A percentile compares a stretch with the other conserved stretches of the same genome.
Evolutionary conservation across 2,329 filamentous ascomycete genomes (phyloP).

Genomic region (Claviceps digitariae): DNA sequence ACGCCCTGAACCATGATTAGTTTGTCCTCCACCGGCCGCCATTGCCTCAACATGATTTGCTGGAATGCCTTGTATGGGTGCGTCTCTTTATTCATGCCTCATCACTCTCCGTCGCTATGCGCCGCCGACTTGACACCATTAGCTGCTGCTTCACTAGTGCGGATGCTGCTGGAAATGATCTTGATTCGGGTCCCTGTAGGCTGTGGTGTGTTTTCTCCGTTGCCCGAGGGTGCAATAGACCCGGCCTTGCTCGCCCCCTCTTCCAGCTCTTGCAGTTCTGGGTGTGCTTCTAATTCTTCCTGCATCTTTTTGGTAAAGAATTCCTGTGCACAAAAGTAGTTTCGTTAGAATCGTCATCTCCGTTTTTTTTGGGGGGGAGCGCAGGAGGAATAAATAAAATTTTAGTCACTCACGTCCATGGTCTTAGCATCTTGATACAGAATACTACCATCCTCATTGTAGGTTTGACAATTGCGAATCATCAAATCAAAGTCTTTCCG

Average conservation of each 20-base stretch:
- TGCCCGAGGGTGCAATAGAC: slow-evolving; percentile 31
- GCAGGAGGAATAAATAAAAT: too few species aligned
- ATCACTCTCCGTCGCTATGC: slow-evolving; percentile 41
- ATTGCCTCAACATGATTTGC: neutral
- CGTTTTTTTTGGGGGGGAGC: too few species aligned
- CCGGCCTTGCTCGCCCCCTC: slow-evolving; percentile 24
- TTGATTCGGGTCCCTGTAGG: slow-evolving; percentile 55
- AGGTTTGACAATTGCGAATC: slow-evolving; percentile 83
- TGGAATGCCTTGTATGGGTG: neutral
- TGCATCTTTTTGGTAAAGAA: slow-evolving; percentile 42
- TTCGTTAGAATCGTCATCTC: neutral
- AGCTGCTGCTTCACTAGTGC: slow-evolving; percentile 14
- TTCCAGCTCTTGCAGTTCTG: slow-evolving; percentile 43
- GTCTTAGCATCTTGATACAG: slow-evolving; percentile 84
- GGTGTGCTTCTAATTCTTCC: slow-evolving; percentile 38
- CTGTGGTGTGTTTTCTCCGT: slow-evolving; percentile 51
- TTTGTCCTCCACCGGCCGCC: neutral
- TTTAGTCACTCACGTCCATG: slow-evolving; percentile 59
- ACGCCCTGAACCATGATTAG: neutral
- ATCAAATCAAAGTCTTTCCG: slow-evolving; percentile 70
- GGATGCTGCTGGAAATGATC: slow-evolving; percentile 37
- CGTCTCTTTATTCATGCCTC: neutral
- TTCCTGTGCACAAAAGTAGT: slow-evolving; percentile 25
- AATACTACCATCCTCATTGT: slow-evolving; percentile 91
- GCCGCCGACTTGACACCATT: slow-evolving; percentile 26